phyloP scores from a whole-genome alignment of 805 yeast genomes.

The Debaryomyces maramus region DNA sequence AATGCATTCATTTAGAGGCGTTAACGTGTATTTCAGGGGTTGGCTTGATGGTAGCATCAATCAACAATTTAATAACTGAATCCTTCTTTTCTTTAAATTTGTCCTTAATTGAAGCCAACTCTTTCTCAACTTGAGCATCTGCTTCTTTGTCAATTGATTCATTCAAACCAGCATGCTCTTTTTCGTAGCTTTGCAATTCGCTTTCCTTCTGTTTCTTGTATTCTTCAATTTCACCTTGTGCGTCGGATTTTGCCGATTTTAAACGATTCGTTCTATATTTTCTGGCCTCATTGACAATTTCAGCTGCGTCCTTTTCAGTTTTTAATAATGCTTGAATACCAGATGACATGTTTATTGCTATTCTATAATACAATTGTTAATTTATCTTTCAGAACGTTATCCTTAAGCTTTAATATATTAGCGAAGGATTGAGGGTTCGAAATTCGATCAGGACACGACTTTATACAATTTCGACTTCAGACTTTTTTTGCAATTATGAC shows the following conservation, averaged over 20 bases:
- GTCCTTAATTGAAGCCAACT: slow-evolving; percentile 66
- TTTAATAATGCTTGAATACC: slow-evolving; percentile 74
- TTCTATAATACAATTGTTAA: background rate
- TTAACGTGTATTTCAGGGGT: slow-evolving; percentile 82
- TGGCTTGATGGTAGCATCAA: slow-evolving; percentile 78
- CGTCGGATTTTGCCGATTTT: slow-evolving; percentile 93
- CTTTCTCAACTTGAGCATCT: slow-evolving; percentile 67
- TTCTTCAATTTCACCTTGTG: slow-evolving; percentile 81
- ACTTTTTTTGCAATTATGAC: background rate
- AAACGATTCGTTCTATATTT: slow-evolving; percentile 82
- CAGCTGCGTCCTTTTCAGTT: slow-evolving; percentile 98
- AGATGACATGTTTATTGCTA: slow-evolving; percentile 22
- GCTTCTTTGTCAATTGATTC: slow-evolving; percentile 79
- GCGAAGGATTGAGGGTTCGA: background rate
- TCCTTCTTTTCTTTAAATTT: slow-evolving; percentile 61
- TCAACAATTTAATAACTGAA: slow-evolving; percentile 70
- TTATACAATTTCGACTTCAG: background rate
- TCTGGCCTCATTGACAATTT: slow-evolving; percentile 90
- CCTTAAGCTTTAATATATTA: background rate
- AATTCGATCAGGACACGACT: background rate
- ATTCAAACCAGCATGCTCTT: slow-evolving; percentile 72
- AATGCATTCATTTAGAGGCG: slow-evolving; percentile 36
- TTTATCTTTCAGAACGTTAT: no score
- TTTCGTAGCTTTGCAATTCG: slow-evolving; percentile 73
- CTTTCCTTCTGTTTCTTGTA: slow-evolving; percentile 82